Conservation (phyloP, 75 land plant genomes). For the Picea sitchensis region DNA sequence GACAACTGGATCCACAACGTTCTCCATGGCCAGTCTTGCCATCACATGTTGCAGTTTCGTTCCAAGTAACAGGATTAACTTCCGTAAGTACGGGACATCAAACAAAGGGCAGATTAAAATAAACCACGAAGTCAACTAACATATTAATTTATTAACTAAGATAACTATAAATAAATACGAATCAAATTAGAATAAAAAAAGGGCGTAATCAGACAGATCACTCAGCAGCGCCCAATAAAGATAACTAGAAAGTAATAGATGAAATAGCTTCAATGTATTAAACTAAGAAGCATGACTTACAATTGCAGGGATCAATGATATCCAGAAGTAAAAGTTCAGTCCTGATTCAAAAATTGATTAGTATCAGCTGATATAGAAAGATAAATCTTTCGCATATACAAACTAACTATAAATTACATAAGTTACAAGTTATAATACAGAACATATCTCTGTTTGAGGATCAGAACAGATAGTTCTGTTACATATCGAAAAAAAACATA, state of each 20-base stretch:
- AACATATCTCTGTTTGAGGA: background rate
- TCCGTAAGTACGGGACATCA: background rate
- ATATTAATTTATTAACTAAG: background rate
- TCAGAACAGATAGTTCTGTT: background rate
- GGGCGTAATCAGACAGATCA: background rate
- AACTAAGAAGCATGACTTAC: slow-evolving; percentile 38
- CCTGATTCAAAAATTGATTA: slow-evolving; percentile 40
- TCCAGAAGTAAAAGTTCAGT: slow-evolving; percentile 82
- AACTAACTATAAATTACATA: background rate
- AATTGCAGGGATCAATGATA: slow-evolving; percentile 76
- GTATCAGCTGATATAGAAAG: background rate
- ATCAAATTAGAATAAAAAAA: background rate
- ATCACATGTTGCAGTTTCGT: slow-evolving; percentile 89
- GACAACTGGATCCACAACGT: slow-evolving; percentile 31
- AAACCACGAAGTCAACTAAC: background rate
- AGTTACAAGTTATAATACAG: background rate
- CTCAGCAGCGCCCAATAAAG: too few relatives aligned
- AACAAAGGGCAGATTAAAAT: background rate
- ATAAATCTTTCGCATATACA: background rate
- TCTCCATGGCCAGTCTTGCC: slow-evolving; percentile 66
- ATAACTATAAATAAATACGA: background rate
- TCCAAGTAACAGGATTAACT: slow-evolving; percentile 85
- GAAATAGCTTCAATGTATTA: background rate
- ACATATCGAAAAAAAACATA: too few relatives aligned
- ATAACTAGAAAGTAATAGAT: background rate